Percentiles rank a stretch among this genome's conserved stretches.
phyloP scores from a whole-genome alignment of 305 asterid species.

The Solanum hybrid region DNA sequence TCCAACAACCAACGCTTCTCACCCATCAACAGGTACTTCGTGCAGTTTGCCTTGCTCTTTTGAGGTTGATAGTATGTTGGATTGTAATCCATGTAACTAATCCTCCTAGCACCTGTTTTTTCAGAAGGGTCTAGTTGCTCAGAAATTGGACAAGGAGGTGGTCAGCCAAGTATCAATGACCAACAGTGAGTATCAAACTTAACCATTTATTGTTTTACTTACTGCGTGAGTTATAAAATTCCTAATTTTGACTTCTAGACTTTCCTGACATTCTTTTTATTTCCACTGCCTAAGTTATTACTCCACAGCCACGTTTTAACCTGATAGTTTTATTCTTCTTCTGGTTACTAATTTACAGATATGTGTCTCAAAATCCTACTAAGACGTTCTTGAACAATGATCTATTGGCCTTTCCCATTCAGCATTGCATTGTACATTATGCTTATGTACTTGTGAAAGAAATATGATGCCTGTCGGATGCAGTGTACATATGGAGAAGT shows the following conservation, averaged over 20 bases:
- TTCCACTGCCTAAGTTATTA: neutral
- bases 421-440: neutral
- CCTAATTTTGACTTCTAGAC: neutral
- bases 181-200: slow-evolving; percentile 13
- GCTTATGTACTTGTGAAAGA: neutral
- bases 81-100: neutral
- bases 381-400: neutral
- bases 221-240: neutral
- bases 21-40: neutral
- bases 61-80: neutral
- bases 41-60: neutral
- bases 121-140: neutral
- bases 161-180: slow-evolving; percentile 4
- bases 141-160: neutral
- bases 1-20: neutral
- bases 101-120: neutral
- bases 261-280: neutral
- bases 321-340: neutral
- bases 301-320: neutral
- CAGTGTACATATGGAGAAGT: neutral
- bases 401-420: neutral
- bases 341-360: neutral
- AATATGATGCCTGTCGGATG: neutral
- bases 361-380: neutral
- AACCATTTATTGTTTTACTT: neutral